Evolutionary conservation across 495 filamentous ascomycete species (phyloP), one percentile per base, ranked within the genome.

Genomic region (Echria macrotheca): DNA sequence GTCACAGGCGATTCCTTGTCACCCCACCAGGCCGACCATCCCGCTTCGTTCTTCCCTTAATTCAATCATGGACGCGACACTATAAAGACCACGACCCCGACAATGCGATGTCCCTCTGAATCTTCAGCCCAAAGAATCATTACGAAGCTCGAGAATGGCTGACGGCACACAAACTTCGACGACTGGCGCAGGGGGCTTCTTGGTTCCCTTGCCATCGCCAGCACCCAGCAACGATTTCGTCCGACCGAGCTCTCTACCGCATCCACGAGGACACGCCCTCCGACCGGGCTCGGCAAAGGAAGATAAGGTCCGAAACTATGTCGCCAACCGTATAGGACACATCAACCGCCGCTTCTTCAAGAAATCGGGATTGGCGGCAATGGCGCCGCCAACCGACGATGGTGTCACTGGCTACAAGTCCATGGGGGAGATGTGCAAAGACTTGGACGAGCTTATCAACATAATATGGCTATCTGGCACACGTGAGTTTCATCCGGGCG

Each of bases 401-500:
- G 76, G 78, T 4, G 65, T 69, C 14, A n/a, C n/a, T n/a, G 84
- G 84, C 0, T 96, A 93, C 63, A 74, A 74, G 42, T 79, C 64
- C 50, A 84, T 93, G 63, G 69, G 61, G 12, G 82, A 91, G 47
- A 69, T 87, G 5, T 84, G 75, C 11, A 76, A 69, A 38, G 87
- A 94, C 59, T 63, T 95, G 1, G 84, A 89, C 32, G 69, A 66
- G 5, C 51, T 91, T 12, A 68, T 91, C 12, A 83, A 91, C 67
- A 77, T 91, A 9, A 64, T 95, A 6, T 96, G 90, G 90, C 71
- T 84, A 19, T 85, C 79, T 33, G 86, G 86, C 2, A 93, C 88
- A 8, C 87, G 88, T 93, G 73, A 52, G 87, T 57, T 23, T 15
- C 21, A 11, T 24, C 11, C n/a, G n/a, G n/a, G n/a, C n/a, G n/a